phyloP scores from a whole-genome alignment of 352 stramenopile genomes.

The Phytophthora sojae region DNA sequence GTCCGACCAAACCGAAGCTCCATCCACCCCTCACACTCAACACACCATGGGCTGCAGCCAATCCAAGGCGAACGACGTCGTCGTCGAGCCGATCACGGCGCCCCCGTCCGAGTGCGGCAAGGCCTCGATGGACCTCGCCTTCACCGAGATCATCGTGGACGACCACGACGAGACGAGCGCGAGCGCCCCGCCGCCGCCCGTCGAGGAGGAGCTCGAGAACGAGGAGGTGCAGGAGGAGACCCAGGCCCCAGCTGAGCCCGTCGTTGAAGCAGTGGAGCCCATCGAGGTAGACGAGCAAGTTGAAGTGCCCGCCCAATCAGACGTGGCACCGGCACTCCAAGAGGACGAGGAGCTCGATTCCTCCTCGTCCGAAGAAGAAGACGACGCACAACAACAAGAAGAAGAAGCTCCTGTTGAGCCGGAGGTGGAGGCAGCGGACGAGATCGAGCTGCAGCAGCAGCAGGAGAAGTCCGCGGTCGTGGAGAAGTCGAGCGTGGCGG shows the following conservation, averaged over 20 bases:
- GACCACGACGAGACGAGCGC: conserved; percentile 31
- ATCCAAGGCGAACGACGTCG: conserved; percentile 62
- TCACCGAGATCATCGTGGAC: conserved; percentile 41
- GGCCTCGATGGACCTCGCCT: conserved; percentile 36
- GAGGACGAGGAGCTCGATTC: not conserved
- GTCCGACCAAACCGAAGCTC: conserved; percentile 3
- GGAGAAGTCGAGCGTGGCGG: conserved; percentile 23
- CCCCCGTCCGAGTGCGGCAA: conserved; percentile 38
- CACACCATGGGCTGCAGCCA: conserved; percentile 69
- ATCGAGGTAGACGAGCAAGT: not conserved
- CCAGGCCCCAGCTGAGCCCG: conserved; percentile 6
- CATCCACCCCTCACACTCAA: conserved; percentile 1
- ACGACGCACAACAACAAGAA: not conserved
- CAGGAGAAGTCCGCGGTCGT: conserved; percentile 13
- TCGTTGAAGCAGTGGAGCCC: conserved; percentile 11
- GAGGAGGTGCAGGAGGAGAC: not conserved
- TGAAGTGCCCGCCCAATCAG: not conserved
- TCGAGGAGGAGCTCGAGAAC: conserved; percentile 16
- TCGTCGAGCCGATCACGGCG: conserved; percentile 43
- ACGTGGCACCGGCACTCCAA: not conserved
- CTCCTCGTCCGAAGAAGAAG: not conserved
- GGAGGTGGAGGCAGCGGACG: conserved; percentile 25
- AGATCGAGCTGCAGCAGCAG: conserved; percentile 8
- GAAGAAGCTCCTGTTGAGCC: conserved; percentile 19
- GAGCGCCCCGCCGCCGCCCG: conserved; percentile 20